Evolutionary conservation across 768 basidiomycete genomes (phyloP).

Genomic region (Phaeolepiota aurea): DNA sequence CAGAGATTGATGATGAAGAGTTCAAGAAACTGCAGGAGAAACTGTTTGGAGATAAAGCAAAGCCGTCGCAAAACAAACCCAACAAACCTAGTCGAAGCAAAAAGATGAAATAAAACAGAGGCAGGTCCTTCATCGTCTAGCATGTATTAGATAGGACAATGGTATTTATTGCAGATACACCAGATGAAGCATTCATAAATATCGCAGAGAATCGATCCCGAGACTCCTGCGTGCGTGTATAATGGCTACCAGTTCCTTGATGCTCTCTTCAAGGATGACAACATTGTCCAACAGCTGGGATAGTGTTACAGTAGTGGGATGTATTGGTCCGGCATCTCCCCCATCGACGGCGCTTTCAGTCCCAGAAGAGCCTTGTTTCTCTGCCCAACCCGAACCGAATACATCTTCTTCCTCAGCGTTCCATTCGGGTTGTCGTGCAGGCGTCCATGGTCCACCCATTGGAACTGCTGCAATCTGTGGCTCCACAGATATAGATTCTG

Average conservation of each 20-base stretch:
- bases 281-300: conserved; percentile 88
- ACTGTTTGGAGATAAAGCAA: conserved; percentile 38
- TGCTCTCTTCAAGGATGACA: conserved; percentile 88
- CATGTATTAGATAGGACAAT: conserved; percentile 1
- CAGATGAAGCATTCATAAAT: conserved; percentile 42
- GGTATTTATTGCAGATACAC: conserved; percentile 1
- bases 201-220: conserved; percentile 77
- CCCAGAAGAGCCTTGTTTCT: conserved; percentile 9
- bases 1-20: conserved; percentile 61
- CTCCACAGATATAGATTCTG: conserved; percentile 61
- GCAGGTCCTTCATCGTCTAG: too few relatives aligned
- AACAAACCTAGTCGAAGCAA: conserved; percentile 21
- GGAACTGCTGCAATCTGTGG: conserved; percentile 59
- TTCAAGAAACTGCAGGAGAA: conserved; percentile 53
- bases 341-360: conserved; percentile 22
- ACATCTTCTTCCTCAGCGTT: conserved; percentile 63
- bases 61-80: conserved; percentile 21
- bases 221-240: conserved; percentile 76
- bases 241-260: conserved; percentile 87
- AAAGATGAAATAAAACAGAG: conserved; percentile 15
- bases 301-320: conserved; percentile 50
- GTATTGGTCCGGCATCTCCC: conserved; percentile 19
- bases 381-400: conserved; percentile 47
- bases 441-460: conserved; percentile 55
- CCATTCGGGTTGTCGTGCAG: conserved; percentile 43